Conservation (phyloP, 1,139 yeast species). For the Lodderomyces elongisporus region DNA sequence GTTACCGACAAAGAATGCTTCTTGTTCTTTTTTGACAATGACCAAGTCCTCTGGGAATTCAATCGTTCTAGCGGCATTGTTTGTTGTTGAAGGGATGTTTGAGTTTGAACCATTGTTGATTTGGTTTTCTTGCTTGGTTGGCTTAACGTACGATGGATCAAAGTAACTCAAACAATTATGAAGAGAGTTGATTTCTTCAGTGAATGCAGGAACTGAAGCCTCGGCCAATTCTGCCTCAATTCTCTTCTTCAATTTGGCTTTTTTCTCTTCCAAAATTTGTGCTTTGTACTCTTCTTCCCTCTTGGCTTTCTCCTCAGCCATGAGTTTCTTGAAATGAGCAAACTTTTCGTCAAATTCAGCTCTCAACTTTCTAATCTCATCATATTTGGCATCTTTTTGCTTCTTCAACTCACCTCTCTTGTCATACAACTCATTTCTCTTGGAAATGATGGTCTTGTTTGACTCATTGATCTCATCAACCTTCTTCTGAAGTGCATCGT, state of each 20-base stretch:
- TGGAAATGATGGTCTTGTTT: slow-evolving; percentile 62
- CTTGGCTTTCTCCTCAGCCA: slow-evolving; percentile 66
- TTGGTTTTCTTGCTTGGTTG: slow-evolving; percentile 22
- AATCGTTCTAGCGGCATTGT: slow-evolving; percentile 42
- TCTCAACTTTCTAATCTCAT: slow-evolving; percentile 59
- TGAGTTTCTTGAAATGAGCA: slow-evolving; percentile 63
- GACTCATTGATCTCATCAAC: slow-evolving; percentile 55
- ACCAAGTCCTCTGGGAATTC: slow-evolving; percentile 63
- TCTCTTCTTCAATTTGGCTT: slow-evolving; percentile 55
- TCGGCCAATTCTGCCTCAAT: slow-evolving; percentile 62
- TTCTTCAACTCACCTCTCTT: slow-evolving; percentile 67
- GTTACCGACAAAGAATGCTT: slow-evolving; percentile 52
- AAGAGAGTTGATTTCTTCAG: slow-evolving; percentile 66
- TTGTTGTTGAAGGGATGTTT: slow-evolving; percentile 23
- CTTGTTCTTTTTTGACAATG: slow-evolving; percentile 62
- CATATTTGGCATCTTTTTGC: slow-evolving; percentile 65
- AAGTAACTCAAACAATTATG: slow-evolving; percentile 67
- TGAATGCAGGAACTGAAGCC: slow-evolving; percentile 84
- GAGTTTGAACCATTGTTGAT: slow-evolving; percentile 23
- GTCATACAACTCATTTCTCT: slow-evolving; percentile 58
- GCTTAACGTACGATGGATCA: slow-evolving; percentile 74
- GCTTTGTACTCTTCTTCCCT: slow-evolving; percentile 65
- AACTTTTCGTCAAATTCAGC: slow-evolving; percentile 66
- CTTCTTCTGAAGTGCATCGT: slow-evolving; percentile 58
- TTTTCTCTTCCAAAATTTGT: slow-evolving; percentile 53